Evolutionary conservation across 345 rosid genomes (phyloP).

Genomic region (Acer yangbiense): DNA sequence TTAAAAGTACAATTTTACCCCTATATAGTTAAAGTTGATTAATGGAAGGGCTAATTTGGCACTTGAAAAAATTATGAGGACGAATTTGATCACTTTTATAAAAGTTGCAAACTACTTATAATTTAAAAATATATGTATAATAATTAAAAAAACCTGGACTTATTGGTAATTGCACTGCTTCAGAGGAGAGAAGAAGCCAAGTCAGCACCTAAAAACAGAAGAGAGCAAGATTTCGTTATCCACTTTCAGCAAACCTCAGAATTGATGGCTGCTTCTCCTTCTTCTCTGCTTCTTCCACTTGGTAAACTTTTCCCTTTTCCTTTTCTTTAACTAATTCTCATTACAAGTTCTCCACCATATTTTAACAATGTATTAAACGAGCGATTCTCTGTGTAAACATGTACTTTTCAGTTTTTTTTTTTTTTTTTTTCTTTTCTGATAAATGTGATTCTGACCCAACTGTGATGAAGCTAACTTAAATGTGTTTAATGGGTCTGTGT

Average conservation of each 20-base stretch:
- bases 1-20: too few relatives aligned
- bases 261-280: slow-evolving; percentile 66
- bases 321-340: not conserved
- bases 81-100: too few relatives aligned
- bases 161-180: not conserved
- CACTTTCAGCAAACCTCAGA: slow-evolving; percentile 27
- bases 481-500: not conserved
- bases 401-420: not conserved
- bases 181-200: slow-evolving; percentile 14
- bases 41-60: too few relatives aligned
- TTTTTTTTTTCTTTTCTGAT: too few relatives aligned
- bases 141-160: too few relatives aligned
- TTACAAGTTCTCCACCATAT: too few relatives aligned
- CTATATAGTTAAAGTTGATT: too few relatives aligned
- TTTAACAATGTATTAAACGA: too few relatives aligned
- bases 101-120: too few relatives aligned
- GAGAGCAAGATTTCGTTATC: slow-evolving; percentile 59
- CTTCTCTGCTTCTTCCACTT: slow-evolving; percentile 58
- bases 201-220: slow-evolving; percentile 18
- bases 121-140: too few relatives aligned
- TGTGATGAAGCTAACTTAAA: not conserved
- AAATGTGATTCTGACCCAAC: not conserved
- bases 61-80: too few relatives aligned
- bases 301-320: slow-evolving; percentile 27
- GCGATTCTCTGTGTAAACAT: too few relatives aligned